Evolutionary conservation across 2,329 filamentous ascomycete species (phyloP), one percentile per base, ranked within the genome.

Genomic region (Fusarium penzigii): DNA sequence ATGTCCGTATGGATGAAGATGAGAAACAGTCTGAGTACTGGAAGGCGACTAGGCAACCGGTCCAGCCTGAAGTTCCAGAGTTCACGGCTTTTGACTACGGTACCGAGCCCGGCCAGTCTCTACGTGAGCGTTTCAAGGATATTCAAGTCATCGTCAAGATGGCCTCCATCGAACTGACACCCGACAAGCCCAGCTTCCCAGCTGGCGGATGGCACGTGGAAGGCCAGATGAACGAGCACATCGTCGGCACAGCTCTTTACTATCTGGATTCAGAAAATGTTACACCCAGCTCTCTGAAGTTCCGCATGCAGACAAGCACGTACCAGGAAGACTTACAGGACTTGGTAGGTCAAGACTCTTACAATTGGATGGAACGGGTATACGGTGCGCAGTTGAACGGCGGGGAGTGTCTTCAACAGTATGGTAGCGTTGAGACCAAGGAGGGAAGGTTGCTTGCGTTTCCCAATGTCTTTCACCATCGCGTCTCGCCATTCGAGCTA

Each of bases 111-210:
- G 57, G 44, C 1, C 3, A 11, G 4, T 55, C 53, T 2, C 9
- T 65, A 0, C 40, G 48, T 1, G 55, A 58, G 0, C 46, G 48
- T 0, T 63, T 59, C 17, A 17, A 49, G 3, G 45, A 56, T 0
- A 43, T 66, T 2, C 85, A 89, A 59, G 67, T 88, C 36, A 83
- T 88, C 45, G 78, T 87, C 32, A 87, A 87, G 62, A 72, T 89
- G 57, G 77, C 56, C 0, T 59, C 56, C 1, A 58, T 58, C 2
- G 56, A 58, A 8, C 36, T 58, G 4, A 58, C 56, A 0, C 52
- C 56, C 0, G 44, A 59, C 0, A 59, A 39, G 2, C 56, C 82
- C 2, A 6, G 5, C 0, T 62, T 53, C 1, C 60, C 60, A 1
- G 9, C 29, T 0, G 63, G 63, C 3, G 46, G 48, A 5, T 65